These are phyloP conservation scores for Nitzschia sp. DNA, from an alignment of 108 stramenopile genomes.

Conservation along the genomic window DNA sequence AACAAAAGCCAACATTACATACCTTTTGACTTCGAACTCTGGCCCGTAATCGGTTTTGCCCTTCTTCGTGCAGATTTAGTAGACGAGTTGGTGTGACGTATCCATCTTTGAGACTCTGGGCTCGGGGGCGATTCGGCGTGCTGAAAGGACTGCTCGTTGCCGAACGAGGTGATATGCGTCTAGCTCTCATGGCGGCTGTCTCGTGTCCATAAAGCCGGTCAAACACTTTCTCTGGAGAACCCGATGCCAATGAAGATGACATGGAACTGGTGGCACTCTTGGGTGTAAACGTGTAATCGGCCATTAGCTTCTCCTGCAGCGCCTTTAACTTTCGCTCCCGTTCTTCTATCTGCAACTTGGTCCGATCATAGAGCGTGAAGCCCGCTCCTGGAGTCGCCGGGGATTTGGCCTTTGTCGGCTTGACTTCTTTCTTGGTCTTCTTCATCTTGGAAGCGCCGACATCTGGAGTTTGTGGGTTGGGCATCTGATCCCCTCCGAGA, in stretches of 20 bases:
- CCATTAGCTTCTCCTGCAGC: conserved; percentile 24
- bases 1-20: background rate
- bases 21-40: conserved; percentile 8
- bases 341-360: conserved; percentile 29
- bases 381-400: background rate
- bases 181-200: conserved; percentile 20
- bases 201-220: conserved; percentile 22
- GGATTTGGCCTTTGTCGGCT: background rate
- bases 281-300: conserved; percentile 29
- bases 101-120: conserved; percentile 5
- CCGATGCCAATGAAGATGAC: background rate
- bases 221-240: conserved; percentile 22
- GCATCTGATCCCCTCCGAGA: background rate
- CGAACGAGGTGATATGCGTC: background rate
- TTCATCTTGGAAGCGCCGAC: background rate
- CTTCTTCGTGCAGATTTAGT: conserved; percentile 15
- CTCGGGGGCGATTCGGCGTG: conserved; percentile 2
- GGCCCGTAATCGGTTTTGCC: conserved; percentile 20
- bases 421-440: background rate
- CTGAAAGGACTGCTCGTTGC: background rate
- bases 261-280: conserved; percentile 8
- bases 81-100: conserved; percentile 15
- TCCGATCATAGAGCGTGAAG: conserved; percentile 26
- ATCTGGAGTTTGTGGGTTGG: conserved; percentile 9
- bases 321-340: conserved; percentile 28